Evolutionary conservation across 2,329 filamentous ascomycete genomes (phyloP).

Genomic region (Aspergillus pseudoterreus): DNA sequence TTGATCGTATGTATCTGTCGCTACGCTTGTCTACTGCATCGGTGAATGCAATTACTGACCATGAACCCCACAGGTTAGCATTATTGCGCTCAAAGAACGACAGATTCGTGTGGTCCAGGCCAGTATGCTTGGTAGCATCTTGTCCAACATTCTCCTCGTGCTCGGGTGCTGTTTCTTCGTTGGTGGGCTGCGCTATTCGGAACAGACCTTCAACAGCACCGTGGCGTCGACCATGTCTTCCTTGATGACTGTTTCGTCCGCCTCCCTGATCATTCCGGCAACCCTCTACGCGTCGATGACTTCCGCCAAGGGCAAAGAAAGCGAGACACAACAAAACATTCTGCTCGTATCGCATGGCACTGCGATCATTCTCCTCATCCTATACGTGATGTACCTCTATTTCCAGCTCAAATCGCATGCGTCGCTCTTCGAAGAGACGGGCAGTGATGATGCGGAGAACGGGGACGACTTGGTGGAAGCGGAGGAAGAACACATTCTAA

Average conservation of each 20-base stretch:
- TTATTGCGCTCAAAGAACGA: slow-evolving; percentile 78
- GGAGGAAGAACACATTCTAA: slow-evolving; percentile 54
- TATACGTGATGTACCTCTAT: slow-evolving; percentile 72
- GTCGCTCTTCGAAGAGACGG: slow-evolving; percentile 60
- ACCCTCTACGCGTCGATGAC: slow-evolving; percentile 67
- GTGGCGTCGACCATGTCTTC: slow-evolving; percentile 57
- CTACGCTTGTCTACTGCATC: slow-evolving; percentile 41
- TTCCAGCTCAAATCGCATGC: slow-evolving; percentile 77
- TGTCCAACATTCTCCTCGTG: slow-evolving; percentile 89
- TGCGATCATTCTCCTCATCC: slow-evolving; percentile 67
- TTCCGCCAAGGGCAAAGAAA: slow-evolving; percentile 22
- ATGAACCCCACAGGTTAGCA: slow-evolving; percentile 64
- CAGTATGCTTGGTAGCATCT: slow-evolving; percentile 92
- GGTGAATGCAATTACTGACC: neutral
- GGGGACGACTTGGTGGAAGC: slow-evolving; percentile 35
- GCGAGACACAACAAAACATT: slow-evolving; percentile 52
- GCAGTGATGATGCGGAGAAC: slow-evolving; percentile 18
- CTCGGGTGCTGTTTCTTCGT: slow-evolving; percentile 77
- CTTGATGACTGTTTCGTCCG: slow-evolving; percentile 70
- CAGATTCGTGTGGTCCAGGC: slow-evolving; percentile 97
- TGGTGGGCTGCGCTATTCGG: slow-evolving; percentile 65
- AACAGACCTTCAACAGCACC: slow-evolving; percentile 58
- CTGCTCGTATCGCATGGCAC: slow-evolving; percentile 72
- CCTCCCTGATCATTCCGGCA: slow-evolving; percentile 74
- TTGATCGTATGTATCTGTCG: slow-evolving; percentile 66